These are phyloP conservation scores for Suillus weaverae DNA, from an alignment of 768 basidiomycete genomes.

Conservation along the genomic window DNA sequence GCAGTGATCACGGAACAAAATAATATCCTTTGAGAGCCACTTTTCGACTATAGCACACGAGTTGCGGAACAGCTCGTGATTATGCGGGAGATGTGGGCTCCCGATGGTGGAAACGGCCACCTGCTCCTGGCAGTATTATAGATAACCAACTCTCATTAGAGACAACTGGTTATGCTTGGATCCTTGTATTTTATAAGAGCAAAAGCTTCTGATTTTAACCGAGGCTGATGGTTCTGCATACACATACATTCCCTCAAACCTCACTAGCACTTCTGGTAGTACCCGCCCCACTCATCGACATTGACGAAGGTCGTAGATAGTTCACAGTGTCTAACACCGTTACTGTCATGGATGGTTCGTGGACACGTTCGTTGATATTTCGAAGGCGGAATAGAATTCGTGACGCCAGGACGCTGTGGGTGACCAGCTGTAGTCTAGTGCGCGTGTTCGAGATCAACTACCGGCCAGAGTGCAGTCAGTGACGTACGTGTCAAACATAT, in stretches of 20 bases:
- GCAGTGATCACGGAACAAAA: too few relatives aligned
- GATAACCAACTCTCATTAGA: too few relatives aligned
- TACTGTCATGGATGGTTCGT: not conserved
- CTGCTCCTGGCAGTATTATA: too few relatives aligned
- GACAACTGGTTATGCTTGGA: too few relatives aligned
- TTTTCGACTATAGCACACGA: too few relatives aligned
- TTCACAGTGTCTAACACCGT: too few relatives aligned
- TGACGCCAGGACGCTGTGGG: conserved; percentile 26
- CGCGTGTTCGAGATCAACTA: not conserved
- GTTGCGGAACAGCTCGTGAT: too few relatives aligned
- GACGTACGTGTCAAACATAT: conserved; percentile 2
- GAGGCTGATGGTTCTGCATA: not conserved
- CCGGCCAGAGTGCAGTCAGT: not conserved
- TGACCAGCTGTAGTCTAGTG: conserved; percentile 20
- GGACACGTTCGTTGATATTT: conserved; percentile 11
- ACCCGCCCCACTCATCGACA: not conserved
- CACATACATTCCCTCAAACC: not conserved
- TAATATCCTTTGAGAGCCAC: too few relatives aligned
- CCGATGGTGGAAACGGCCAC: too few relatives aligned
- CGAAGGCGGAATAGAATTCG: conserved; percentile 31
- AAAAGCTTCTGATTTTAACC: not conserved
- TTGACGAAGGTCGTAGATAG: not conserved
- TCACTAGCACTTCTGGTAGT: not conserved
- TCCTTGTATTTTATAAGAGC: too few relatives aligned
- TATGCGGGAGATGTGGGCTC: too few relatives aligned